A percentile compares a stretch with the other conserved stretches of the same genome.
Evolutionary conservation across 495 filamentous ascomycete genomes (phyloP).

Genomic region (Hypoxylon lenormandii): DNA sequence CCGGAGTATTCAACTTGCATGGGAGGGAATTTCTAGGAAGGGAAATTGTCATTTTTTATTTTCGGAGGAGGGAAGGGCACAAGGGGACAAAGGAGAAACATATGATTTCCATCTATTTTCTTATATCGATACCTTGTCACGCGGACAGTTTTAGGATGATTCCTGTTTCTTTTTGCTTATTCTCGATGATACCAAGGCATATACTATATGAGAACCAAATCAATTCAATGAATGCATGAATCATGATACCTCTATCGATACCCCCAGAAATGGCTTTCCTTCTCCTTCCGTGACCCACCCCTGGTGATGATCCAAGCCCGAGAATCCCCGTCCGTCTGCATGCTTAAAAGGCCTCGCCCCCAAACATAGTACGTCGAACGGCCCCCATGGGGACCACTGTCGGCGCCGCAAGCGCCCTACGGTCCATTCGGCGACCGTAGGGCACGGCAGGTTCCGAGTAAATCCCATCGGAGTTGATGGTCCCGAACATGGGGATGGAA

Average conservation of each 20-base stretch:
- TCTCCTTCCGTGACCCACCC: constrained; percentile 30
- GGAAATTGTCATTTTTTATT: constrained; percentile 41
- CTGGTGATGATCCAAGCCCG: constrained; percentile 27
- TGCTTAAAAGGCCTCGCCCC: constrained; percentile 25
- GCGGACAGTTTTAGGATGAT: constrained; percentile 40
- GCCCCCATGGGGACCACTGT: constrained; percentile 37
- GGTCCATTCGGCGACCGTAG: constrained; percentile 36
- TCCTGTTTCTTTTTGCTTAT: constrained; percentile 29
- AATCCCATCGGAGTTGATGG: constrained; percentile 34
- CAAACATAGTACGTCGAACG: constrained; percentile 36
- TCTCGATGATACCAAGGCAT: constrained; percentile 46
- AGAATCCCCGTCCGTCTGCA: constrained; percentile 36
- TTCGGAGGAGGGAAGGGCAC: constrained; percentile 14
- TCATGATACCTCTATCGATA: constrained; percentile 34
- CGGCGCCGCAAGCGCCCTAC: constrained; percentile 30
- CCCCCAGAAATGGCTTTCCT: constrained; percentile 20
- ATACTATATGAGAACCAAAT: constrained; percentile 32
- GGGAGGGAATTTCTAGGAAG: constrained; percentile 32
- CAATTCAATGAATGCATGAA: constrained; percentile 44
- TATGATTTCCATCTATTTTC: constrained; percentile 42
- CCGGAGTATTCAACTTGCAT: constrained; percentile 28
- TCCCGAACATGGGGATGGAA: constrained; percentile 31
- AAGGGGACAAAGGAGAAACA: constrained; percentile 8
- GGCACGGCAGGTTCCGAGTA: constrained; percentile 19
- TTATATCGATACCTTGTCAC: constrained; percentile 47